These are phyloP conservation scores for Gaeumannomyces sp. DNA, from an alignment of 2,329 filamentous ascomycete species.

Conservation along the genomic window DNA sequence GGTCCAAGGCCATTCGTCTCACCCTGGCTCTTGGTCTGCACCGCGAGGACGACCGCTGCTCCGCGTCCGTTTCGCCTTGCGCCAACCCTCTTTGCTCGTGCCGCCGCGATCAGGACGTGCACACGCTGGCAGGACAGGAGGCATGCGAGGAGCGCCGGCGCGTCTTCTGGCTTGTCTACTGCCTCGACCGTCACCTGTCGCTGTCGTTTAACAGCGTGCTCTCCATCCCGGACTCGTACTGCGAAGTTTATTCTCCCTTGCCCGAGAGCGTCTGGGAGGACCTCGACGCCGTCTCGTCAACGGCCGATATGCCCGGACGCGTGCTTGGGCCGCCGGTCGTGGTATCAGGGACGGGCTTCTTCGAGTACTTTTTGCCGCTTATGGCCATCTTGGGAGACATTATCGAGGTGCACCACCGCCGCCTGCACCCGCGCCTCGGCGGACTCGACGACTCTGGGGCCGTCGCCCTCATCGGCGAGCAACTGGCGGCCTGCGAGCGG, in stretches of 20 bases:
- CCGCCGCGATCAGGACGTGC: conserved; percentile 22
- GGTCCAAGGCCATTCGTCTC: conserved; percentile 35
- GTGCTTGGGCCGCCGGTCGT: conserved; percentile 31
- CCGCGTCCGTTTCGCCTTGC: conserved; percentile 20
- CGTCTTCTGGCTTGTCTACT: conserved; percentile 42
- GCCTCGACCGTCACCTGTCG: conserved; percentile 39
- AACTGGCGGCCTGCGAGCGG: conserved; percentile 31
- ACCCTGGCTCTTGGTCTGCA: conserved; percentile 31
- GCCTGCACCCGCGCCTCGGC: conserved; percentile 36
- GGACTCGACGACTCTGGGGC: conserved; percentile 27
- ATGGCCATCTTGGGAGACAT: conserved; percentile 44
- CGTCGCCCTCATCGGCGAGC: conserved; percentile 28
- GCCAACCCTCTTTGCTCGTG: conserved; percentile 28
- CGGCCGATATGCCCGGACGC: conserved; percentile 26
- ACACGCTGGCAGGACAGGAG: conserved; percentile 26
- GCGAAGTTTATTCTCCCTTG: conserved; percentile 34
- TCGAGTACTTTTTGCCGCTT: conserved; percentile 44
- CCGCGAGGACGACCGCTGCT: conserved; percentile 29
- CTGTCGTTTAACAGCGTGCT: conserved; percentile 40
- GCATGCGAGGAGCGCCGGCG: conserved; percentile 39
- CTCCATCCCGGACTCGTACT: conserved; percentile 39
- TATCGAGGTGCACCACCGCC: conserved; percentile 38
- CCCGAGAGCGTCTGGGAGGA: conserved; percentile 35
- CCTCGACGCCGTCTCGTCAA: conserved; percentile 25
- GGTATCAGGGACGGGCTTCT: conserved; percentile 37